A percentile compares a stretch with the other conserved stretches of the same genome.
Conservation (phyloP, 805 yeast species). For the Kluyveromyces siamensis region DNA sequence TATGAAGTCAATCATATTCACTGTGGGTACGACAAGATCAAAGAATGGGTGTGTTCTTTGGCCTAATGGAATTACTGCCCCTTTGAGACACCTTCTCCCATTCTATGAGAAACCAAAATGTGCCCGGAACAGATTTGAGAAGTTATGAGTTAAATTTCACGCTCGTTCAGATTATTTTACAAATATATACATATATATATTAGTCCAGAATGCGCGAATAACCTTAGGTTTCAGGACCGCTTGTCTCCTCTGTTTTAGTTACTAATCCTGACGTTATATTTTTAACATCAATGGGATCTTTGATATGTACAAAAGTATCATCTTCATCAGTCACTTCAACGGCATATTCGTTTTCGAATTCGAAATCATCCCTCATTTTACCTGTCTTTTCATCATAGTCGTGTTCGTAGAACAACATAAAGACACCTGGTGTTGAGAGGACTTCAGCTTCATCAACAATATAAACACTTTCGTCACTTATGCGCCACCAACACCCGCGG, state of each 20-base stretch:
- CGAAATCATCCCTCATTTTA: slow-evolving; percentile 22
- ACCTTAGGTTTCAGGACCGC: not conserved
- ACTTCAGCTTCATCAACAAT: slow-evolving; percentile 77
- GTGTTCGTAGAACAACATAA: slow-evolving; percentile 82
- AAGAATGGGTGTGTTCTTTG: too few relatives aligned
- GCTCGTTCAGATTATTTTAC: too few relatives aligned
- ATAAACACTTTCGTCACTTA: slow-evolving; percentile 82
- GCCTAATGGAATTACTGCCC: too few relatives aligned
- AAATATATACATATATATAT: too few relatives aligned
- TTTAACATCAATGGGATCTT: not conserved
- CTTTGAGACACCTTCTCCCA: too few relatives aligned
- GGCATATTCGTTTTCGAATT: slow-evolving; percentile 15
- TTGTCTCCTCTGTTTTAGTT: not conserved
- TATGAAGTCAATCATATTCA: slow-evolving; percentile 4
- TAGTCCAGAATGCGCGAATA: not conserved
- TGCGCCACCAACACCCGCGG: slow-evolving; percentile 91
- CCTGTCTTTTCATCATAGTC: slow-evolving; percentile 30
- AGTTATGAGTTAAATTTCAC: too few relatives aligned
- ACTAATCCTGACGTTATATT: not conserved
- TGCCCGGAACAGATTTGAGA: too few relatives aligned
- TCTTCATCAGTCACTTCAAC: slow-evolving; percentile 2
- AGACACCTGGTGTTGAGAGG: slow-evolving; percentile 73
- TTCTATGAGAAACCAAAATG: too few relatives aligned
- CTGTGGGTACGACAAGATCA: too few relatives aligned
- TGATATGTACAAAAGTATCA: not conserved